Evolutionary conservation across 768 basidiomycete genomes (phyloP).

Genomic region (Hydnum rufescens): DNA sequence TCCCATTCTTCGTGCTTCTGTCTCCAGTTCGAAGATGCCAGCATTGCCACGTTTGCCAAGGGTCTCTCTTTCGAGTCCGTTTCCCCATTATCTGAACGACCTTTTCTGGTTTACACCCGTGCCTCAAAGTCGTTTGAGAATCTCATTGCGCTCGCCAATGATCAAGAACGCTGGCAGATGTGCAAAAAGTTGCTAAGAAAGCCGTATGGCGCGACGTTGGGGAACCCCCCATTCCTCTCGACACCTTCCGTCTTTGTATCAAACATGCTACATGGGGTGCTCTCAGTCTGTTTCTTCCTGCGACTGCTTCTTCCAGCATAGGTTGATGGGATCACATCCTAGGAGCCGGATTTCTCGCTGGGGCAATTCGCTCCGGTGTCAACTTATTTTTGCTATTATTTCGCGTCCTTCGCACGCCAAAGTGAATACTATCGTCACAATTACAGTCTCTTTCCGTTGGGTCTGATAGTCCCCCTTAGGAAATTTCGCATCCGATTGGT

Average conservation of each 20-base stretch:
- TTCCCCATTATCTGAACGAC: background rate
- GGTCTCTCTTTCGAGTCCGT: background rate
- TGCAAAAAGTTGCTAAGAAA: slow-evolving; percentile 44
- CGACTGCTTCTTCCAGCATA: background rate
- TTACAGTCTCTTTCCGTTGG: background rate
- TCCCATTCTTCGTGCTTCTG: too few relatives aligned
- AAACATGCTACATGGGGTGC: slow-evolving; percentile 55
- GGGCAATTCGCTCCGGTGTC: slow-evolving; percentile 61
- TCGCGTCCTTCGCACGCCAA: slow-evolving; percentile 42
- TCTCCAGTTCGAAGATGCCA: too few relatives aligned
- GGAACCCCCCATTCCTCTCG: slow-evolving; percentile 49
- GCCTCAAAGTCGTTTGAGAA: slow-evolving; percentile 46
- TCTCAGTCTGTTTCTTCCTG: slow-evolving; percentile 34
- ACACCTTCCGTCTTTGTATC: slow-evolving; percentile 41
- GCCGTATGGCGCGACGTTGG: slow-evolving; percentile 70
- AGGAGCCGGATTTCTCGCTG: slow-evolving; percentile 72
- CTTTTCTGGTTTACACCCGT: background rate
- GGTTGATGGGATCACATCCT: too few relatives aligned
- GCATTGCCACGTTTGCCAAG: background rate
- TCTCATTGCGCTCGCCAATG: slow-evolving; percentile 65
- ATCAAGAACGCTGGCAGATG: slow-evolving; percentile 35
- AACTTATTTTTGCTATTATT: slow-evolving; percentile 67
- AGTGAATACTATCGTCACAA: slow-evolving; percentile 25
- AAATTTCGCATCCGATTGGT: slow-evolving; percentile 44
- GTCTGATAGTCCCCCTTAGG: slow-evolving; percentile 21